Conservation (phyloP, 176 grass and related monocot species). For the Aegilops sharonensis region DNA sequence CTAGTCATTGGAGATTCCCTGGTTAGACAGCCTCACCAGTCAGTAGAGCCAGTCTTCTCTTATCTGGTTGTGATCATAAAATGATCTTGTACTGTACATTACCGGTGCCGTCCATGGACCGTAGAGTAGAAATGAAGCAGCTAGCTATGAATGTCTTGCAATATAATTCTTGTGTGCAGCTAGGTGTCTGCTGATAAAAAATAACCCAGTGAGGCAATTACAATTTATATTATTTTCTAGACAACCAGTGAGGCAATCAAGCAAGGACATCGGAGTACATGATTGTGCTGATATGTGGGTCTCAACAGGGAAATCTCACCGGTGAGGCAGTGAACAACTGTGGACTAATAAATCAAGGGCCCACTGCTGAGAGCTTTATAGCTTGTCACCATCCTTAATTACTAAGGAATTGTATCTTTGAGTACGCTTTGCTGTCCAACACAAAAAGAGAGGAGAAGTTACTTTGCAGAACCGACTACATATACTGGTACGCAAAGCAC, state of each 20-base stretch:
- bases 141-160: background rate
- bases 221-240: background rate
- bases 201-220: background rate
- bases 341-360: slow-evolving; percentile 35
- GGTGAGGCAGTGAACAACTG: slow-evolving; percentile 35
- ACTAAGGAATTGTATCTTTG: slow-evolving; percentile 10
- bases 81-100: background rate
- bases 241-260: background rate
- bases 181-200: background rate
- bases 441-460: background rate
- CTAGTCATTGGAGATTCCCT: background rate
- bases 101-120: background rate
- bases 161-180: background rate
- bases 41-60: background rate
- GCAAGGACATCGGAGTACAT: slow-evolving; percentile 23
- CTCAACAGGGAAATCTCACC: slow-evolving; percentile 25
- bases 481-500: background rate
- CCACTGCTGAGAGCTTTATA: slow-evolving; percentile 18
- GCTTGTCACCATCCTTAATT: slow-evolving; percentile 32
- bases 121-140: background rate
- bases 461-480: background rate
- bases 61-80: background rate
- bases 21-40: background rate
- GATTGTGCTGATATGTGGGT: slow-evolving; percentile 29
- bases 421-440: slow-evolving; percentile 4